Percentiles rank a stretch among this genome's conserved stretches.
phyloP scores from a whole-genome alignment of 208 protist species.

The Acanthamoeba lenticulata region DNA sequence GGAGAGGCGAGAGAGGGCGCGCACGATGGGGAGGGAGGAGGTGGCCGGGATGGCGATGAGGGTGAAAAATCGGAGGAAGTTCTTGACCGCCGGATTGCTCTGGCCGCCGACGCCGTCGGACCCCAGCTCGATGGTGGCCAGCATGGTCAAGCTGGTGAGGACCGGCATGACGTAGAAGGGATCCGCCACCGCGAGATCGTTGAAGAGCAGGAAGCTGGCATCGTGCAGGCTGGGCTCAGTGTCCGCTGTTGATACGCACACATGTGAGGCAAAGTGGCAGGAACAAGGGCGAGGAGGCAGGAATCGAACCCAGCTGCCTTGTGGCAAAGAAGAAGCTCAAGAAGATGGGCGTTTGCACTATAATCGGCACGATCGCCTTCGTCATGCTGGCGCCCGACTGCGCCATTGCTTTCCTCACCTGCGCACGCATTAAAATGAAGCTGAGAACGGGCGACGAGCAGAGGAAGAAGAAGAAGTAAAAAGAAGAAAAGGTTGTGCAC shows the following conservation, averaged over 20 bases:
- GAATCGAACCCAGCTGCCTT: neutral
- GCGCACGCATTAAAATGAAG: neutral
- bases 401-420: neutral
- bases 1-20: neutral
- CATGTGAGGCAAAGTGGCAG: neutral
- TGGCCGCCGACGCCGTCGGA: neutral
- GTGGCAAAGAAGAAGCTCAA: neutral
- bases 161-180: conserved; percentile 11
- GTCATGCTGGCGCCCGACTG: neutral
- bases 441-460: too few species aligned
- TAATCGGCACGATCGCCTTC: neutral
- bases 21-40: neutral
- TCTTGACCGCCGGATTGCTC: neutral
- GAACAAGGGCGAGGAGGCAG: too few species aligned
- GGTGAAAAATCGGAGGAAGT: conserved; percentile 8
- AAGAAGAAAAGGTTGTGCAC: neutral
- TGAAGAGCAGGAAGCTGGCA: neutral
- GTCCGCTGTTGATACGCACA: neutral
- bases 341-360: neutral
- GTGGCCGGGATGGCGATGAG: neutral
- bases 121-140: conserved; percentile 20
- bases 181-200: neutral
- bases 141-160: neutral
- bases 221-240: neutral
- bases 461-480: neutral